A percentile compares a stretch with the other conserved stretches of the same genome.
Evolutionary conservation across 108 stramenopile species (phyloP).

Genomic region (Skeletonema menzelii): DNA sequence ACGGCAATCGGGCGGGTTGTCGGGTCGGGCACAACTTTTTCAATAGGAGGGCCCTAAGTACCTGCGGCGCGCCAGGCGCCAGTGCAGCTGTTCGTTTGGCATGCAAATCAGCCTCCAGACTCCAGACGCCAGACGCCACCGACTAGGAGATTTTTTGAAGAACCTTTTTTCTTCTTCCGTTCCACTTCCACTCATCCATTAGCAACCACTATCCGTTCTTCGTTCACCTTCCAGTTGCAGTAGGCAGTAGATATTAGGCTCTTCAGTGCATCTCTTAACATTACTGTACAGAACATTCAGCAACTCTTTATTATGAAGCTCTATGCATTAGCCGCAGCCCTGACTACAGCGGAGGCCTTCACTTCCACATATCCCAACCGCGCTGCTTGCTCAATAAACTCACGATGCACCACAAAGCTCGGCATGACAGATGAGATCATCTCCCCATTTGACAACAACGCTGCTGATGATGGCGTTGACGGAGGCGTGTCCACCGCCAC

Average conservation of each 20-base stretch:
- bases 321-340: not conserved
- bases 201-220: no score
- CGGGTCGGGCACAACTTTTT: no score
- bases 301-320: not conserved
- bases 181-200: not conserved
- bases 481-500: constrained; percentile 15
- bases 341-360: not conserved
- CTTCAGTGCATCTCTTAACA: not conserved
- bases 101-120: no score
- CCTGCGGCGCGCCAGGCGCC: no score
- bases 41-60: no score
- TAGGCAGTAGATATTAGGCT: not conserved
- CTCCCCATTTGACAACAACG: constrained; percentile 46
- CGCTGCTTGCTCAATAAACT: not conserved
- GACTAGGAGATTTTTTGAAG: no score
- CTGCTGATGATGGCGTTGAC: constrained; percentile 2
- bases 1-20: no score
- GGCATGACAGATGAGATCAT: constrained; percentile 40
- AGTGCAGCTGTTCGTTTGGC: no score
- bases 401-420: not conserved
- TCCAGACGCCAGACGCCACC: no score
- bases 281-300: not conserved
- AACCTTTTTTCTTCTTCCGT: no score
- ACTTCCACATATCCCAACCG: not conserved
- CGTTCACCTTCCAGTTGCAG: no score